phyloP scores from a whole-genome alignment of 164 flowering plant species.

The Nymphaea colorata region DNA sequence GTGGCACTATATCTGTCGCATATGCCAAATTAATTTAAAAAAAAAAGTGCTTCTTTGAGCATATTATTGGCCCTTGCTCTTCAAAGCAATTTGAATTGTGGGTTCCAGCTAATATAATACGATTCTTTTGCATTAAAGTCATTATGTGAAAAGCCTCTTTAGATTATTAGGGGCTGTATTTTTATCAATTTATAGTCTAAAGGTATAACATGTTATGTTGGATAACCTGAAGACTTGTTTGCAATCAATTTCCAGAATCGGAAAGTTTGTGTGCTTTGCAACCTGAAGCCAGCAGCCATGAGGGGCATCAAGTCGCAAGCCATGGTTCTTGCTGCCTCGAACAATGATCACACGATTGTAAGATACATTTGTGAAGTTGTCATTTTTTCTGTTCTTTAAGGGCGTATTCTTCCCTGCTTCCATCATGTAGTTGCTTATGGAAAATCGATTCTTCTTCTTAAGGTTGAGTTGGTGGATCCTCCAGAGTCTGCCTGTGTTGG shows the following conservation, averaged over 20 bases:
- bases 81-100: too few species aligned
- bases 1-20: too few species aligned
- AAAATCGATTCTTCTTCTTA: conserved; percentile 6
- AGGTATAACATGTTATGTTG: too few species aligned
- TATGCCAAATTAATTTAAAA: too few species aligned
- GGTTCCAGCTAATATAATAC: too few species aligned
- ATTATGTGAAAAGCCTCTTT: too few species aligned
- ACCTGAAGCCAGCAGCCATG: conserved; percentile 91
- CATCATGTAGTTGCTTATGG: too few species aligned
- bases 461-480: conserved; percentile 64
- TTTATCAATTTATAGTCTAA: too few species aligned
- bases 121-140: too few species aligned
- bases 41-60: too few species aligned
- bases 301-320: conserved; percentile 91
- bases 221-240: not conserved
- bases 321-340: conserved; percentile 87
- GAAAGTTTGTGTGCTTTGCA: conserved; percentile 92
- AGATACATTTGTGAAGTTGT: not conserved
- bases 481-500: conserved; percentile 24
- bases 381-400: not conserved
- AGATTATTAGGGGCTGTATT: too few species aligned
- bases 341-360: conserved; percentile 61
- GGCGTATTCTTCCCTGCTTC: not conserved
- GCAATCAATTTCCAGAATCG: conserved; percentile 44
- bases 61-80: too few species aligned